These are phyloP conservation scores for Hyphopichia burtonii DNA, from an alignment of 1,139 yeast genomes.

Conservation along the genomic window DNA sequence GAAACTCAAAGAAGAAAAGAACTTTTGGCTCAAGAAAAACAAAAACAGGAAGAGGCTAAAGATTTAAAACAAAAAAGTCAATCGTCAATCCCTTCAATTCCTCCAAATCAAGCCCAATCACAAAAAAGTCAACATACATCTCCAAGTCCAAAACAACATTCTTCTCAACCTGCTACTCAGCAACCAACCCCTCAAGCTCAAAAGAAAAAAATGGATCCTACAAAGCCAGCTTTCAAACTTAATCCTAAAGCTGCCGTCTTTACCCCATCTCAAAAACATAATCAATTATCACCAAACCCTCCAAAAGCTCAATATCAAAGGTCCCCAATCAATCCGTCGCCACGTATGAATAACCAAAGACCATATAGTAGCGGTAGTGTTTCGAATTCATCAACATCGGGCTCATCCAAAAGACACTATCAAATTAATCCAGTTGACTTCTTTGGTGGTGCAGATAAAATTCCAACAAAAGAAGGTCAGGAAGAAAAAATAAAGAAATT, in stretches of 20 bases:
- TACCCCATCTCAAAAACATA: conserved; percentile 49
- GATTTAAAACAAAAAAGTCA: conserved; percentile 8
- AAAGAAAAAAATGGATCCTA: conserved; percentile 52
- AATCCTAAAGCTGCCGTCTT: conserved; percentile 73
- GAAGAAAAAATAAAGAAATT: conserved; percentile 36
- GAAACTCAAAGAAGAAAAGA: conserved; percentile 17
- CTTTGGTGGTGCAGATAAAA: conserved; percentile 48
- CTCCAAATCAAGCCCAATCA: conserved; percentile 3
- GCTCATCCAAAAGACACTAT: conserved; percentile 35
- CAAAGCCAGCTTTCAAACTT: conserved; percentile 62
- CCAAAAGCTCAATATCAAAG: conserved; percentile 23
- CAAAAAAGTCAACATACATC: conserved; percentile 9
- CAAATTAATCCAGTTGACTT: conserved; percentile 45
- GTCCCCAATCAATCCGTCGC: conserved; percentile 34
- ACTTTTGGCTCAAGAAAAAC: conserved; percentile 7
- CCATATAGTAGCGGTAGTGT: conserved; percentile 26
- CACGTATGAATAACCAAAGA: conserved; percentile 33
- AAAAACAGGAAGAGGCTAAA: conserved; percentile 7
- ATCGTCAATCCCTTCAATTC: conserved; percentile 7
- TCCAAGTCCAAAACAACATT: conserved; percentile 1
- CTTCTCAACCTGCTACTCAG: background rate
- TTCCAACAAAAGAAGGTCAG: conserved; percentile 48
- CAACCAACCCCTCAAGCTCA: conserved; percentile 7
- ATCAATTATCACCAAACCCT: conserved; percentile 31
- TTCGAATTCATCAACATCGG: conserved; percentile 9